These are phyloP conservation scores for Mucor velutinosus DNA, from an alignment of 371 early-diverging fungal genomes.

Conservation along the genomic window DNA sequence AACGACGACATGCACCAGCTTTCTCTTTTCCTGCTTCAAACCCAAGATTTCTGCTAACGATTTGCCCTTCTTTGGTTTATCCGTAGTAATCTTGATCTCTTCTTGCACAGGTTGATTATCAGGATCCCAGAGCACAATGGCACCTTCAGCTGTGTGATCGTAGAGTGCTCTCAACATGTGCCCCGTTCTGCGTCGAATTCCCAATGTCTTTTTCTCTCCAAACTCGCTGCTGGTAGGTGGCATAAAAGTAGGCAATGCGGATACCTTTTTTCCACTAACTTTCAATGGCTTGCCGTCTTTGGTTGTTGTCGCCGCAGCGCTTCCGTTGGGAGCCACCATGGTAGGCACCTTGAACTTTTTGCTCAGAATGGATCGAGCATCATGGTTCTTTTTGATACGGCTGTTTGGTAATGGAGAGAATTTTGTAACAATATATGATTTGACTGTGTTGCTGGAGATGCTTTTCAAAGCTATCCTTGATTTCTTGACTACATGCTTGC, in stretches of 20 bases:
- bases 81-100: constrained; percentile 35
- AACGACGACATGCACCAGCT: constrained; percentile 64
- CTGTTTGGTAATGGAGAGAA: constrained; percentile 19
- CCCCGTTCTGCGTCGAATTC: constrained; percentile 21
- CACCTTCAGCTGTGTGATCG: constrained; percentile 84
- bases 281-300: neutral
- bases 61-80: constrained; percentile 30
- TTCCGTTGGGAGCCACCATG: neutral
- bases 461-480: constrained; percentile 8
- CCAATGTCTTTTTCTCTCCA: constrained; percentile 23
- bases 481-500: constrained; percentile 14
- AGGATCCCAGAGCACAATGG: constrained; percentile 87
- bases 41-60: constrained; percentile 58
- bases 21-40: constrained; percentile 53
- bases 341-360: constrained; percentile 47
- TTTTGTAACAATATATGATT: neutral
- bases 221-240: neutral
- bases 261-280: neutral
- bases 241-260: neutral
- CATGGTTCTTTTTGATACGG: constrained; percentile 32
- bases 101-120: constrained; percentile 49
- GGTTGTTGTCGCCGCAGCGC: no score
- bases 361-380: constrained; percentile 31
- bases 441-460: constrained; percentile 9
- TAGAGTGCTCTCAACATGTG: constrained; percentile 63